Percentiles rank a stretch among this genome's conserved stretches.
Evolutionary conservation across 768 basidiomycete species (phyloP).

Genomic region (Favolaschia claudopus): DNA sequence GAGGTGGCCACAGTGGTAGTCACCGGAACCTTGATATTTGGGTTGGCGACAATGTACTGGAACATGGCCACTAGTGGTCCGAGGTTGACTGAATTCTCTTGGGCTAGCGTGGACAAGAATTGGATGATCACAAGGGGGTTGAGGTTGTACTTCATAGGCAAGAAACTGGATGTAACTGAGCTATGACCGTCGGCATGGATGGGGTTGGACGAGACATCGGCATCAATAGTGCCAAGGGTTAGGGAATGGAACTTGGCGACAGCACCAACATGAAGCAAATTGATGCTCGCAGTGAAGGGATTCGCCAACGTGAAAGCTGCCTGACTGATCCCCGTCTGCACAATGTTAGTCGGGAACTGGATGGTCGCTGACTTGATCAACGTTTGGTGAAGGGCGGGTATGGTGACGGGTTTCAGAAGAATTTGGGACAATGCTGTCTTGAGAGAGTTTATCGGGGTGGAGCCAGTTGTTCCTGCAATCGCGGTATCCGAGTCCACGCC

Average conservation of each 20-base stretch:
- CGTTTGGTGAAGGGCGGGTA: slow-evolving; percentile 70
- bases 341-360: slow-evolving; percentile 68
- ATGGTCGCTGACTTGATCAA: slow-evolving; percentile 64
- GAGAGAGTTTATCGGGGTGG: slow-evolving; percentile 69
- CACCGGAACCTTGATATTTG: slow-evolving; percentile 60
- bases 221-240: slow-evolving; percentile 64
- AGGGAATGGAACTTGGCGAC: slow-evolving; percentile 63
- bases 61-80: slow-evolving; percentile 65
- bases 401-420: slow-evolving; percentile 63
- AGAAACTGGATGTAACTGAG: slow-evolving; percentile 58
- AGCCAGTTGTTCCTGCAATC: slow-evolving; percentile 61
- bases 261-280: slow-evolving; percentile 61
- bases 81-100: slow-evolving; percentile 63
- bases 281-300: slow-evolving; percentile 78
- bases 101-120: slow-evolving; percentile 57
- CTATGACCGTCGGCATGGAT: slow-evolving; percentile 67
- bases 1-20: slow-evolving; percentile 61
- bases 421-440: slow-evolving; percentile 68
- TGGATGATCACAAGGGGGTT: slow-evolving; percentile 68
- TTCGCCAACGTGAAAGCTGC: slow-evolving; percentile 66
- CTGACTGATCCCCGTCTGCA: slow-evolving; percentile 64
- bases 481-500: slow-evolving; percentile 61
- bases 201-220: slow-evolving; percentile 62
- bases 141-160: slow-evolving; percentile 72
- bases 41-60: slow-evolving; percentile 59